Percentiles rank a stretch among this genome's conserved stretches.
These are phyloP conservation scores for Pythium insidiosum DNA, from an alignment of 352 stramenopile species.

Conservation along the genomic window DNA sequence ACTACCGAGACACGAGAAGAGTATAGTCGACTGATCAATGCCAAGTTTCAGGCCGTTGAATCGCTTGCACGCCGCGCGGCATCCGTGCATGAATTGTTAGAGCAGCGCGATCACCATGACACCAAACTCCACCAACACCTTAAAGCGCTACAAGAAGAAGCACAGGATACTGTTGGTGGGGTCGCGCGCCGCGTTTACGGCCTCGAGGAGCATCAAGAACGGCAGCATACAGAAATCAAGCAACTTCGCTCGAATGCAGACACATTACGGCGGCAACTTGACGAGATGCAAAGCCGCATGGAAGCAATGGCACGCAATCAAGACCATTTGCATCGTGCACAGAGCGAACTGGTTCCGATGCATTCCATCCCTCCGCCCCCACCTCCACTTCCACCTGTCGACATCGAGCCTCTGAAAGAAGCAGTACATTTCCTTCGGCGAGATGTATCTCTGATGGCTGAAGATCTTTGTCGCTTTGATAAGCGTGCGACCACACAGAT, in stretches of 20 bases:
- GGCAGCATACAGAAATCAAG: conserved; percentile 1
- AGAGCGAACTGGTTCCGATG: neutral
- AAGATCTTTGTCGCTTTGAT: conserved; percentile 25
- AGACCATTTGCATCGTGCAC: no score
- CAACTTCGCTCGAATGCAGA: conserved; percentile 2
- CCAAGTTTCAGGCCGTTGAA: conserved; percentile 9
- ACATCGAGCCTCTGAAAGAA: conserved; percentile 13
- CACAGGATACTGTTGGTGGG: conserved; percentile 1
- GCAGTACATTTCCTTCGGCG: conserved; percentile 8
- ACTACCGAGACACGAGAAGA: conserved; percentile 22
- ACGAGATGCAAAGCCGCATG: neutral
- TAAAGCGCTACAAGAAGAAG: neutral
- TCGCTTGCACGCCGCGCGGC: conserved; percentile 6
- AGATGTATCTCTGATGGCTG: conserved; percentile 11
- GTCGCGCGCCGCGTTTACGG: conserved; percentile 6
- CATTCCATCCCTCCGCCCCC: conserved; percentile 1
- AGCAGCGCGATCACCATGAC: neutral
- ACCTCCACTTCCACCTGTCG: conserved; percentile 1
- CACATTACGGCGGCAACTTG: neutral
- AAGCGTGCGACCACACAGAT: conserved; percentile 14
- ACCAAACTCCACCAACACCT: neutral
- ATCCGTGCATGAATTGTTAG: conserved; percentile 1
- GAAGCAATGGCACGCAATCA: conserved; percentile 1
- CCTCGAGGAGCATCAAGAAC: conserved; percentile 6
- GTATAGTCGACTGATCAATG: conserved; percentile 5